These are phyloP conservation scores for Fusarium sp. DNA, from an alignment of 2,329 filamentous ascomycete genomes.

Conservation along the genomic window DNA sequence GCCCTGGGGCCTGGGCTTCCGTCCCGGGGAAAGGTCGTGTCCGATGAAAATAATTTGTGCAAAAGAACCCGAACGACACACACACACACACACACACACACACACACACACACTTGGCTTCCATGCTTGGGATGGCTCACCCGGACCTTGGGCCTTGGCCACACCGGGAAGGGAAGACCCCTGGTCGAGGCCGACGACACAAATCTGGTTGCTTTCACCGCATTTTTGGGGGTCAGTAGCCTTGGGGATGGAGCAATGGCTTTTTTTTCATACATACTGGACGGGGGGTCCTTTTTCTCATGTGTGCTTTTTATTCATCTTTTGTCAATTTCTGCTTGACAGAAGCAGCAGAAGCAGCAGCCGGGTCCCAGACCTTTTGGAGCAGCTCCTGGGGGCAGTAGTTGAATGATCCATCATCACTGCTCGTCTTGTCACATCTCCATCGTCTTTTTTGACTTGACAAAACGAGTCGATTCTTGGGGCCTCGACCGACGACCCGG, in stretches of 20 bases:
- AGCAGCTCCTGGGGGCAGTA: constrained; percentile 1
- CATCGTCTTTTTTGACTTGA: background rate
- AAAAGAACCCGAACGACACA: constrained; percentile 4
- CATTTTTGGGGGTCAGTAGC: constrained; percentile 43
- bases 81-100: background rate
- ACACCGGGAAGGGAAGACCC: constrained; percentile 44
- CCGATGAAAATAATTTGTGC: constrained; percentile 5
- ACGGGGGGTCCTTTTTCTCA: constrained; percentile 7
- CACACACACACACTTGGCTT: too few relatives aligned
- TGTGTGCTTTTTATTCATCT: constrained; percentile 19
- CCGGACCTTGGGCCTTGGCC: constrained; percentile 13
- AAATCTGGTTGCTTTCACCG: constrained; percentile 44
- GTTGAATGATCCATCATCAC: constrained; percentile 9
- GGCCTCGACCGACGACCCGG: constrained; percentile 22
- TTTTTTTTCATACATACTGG: constrained; percentile 21
- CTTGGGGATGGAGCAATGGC: constrained; percentile 24
- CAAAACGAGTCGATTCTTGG: background rate
- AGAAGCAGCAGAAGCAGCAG: background rate
- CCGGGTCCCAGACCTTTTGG: background rate
- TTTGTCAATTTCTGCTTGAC: constrained; percentile 10
- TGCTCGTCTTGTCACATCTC: constrained; percentile 12
- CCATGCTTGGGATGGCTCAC: background rate
- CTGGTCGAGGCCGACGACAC: constrained; percentile 35
- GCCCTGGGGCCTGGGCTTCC: background rate
- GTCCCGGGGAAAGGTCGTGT: background rate